Conservation (phyloP, 768 basidiomycete species). For the Boletus coccyginus region DNA sequence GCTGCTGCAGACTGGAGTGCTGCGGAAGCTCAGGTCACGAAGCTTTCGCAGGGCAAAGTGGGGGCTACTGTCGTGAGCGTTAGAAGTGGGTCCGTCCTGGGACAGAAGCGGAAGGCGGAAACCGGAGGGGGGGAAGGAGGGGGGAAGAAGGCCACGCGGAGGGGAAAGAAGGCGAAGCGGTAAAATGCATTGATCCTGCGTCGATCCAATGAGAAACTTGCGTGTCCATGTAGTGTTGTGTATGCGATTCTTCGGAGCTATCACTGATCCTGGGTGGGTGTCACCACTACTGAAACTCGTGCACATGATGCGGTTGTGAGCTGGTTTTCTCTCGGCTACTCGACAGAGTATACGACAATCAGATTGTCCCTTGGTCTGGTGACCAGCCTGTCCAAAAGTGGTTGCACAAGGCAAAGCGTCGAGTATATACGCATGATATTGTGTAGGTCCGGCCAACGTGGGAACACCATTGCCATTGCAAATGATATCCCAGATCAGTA, state of each 20-base stretch:
- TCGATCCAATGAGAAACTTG: neutral
- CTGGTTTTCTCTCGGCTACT: neutral
- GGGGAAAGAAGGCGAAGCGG: conserved; percentile 41
- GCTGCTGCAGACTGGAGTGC: conserved; percentile 66
- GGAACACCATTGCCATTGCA: neutral
- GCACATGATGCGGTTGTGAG: neutral
- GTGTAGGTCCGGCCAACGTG: neutral
- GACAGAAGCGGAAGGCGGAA: conserved; percentile 59
- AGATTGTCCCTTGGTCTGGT: too few species aligned
- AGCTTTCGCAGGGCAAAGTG: conserved; percentile 40
- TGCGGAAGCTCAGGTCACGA: conserved; percentile 71
- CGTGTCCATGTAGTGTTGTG: neutral
- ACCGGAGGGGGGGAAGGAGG: conserved; percentile 31
- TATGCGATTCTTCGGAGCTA: neutral
- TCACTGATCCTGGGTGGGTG: neutral
- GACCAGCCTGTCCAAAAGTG: too few species aligned
- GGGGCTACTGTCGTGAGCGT: conserved; percentile 78
- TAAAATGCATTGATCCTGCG: conserved; percentile 3
- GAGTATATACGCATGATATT: neutral
- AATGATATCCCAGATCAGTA: too few species aligned
- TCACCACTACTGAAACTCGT: neutral
- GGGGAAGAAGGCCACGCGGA: conserved; percentile 50
- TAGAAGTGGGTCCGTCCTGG: conserved; percentile 41
- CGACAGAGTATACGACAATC: neutral
- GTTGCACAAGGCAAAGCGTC: too few species aligned